These are phyloP conservation scores for Plasmodium fragile DNA, from an alignment of 169 alveolate genomes.

Conservation along the genomic window DNA sequence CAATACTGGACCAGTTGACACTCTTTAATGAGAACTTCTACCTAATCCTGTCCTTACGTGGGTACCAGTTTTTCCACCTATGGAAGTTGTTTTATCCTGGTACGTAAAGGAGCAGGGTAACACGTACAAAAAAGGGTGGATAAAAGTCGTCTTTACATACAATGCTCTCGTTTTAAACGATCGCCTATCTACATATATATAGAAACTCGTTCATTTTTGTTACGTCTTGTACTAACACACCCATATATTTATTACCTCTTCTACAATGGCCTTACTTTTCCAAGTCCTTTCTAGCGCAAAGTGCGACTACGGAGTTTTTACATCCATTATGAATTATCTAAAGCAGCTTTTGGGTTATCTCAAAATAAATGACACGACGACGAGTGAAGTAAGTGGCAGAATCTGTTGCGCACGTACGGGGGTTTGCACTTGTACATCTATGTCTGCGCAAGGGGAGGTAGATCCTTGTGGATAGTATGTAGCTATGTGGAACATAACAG, in stretches of 20 bases:
- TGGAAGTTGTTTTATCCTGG: conserved; percentile 74
- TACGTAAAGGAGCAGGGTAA: conserved; percentile 10
- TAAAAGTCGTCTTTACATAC: neutral
- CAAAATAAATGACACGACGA: conserved; percentile 39
- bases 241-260: neutral
- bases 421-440: neutral
- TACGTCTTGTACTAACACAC: neutral
- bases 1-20: conserved; percentile 18
- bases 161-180: neutral
- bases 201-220: neutral
- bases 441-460: neutral
- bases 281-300: conserved; percentile 31
- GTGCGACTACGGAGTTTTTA: conserved; percentile 28
- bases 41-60: conserved; percentile 21
- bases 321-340: conserved; percentile 34
- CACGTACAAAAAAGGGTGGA: neutral
- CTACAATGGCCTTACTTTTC: neutral
- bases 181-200: neutral
- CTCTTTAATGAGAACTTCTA: conserved; percentile 46
- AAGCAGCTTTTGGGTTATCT: conserved; percentile 52
- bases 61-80: conserved; percentile 55
- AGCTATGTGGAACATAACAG: neutral
- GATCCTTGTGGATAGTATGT: neutral
- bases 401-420: neutral
- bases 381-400: conserved; percentile 39